Percentiles rank a stretch among this genome's conserved stretches.
These are phyloP conservation scores for Cetradonia linearis DNA, from an alignment of 495 filamentous ascomycete genomes.

Conservation along the genomic window DNA sequence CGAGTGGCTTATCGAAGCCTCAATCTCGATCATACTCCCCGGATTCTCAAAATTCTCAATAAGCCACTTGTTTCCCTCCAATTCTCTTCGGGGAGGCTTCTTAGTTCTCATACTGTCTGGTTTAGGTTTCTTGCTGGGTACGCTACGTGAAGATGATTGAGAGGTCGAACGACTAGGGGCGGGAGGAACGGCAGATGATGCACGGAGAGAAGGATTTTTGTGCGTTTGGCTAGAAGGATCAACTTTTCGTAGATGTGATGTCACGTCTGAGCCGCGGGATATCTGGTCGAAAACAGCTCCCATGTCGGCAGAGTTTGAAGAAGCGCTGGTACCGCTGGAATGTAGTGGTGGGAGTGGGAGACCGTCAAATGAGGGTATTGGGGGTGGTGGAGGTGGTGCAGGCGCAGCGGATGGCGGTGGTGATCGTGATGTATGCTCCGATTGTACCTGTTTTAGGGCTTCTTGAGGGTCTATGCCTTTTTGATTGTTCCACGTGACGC, in stretches of 20 bases:
- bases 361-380: conserved; percentile 46
- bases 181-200: conserved; percentile 56
- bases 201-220: conserved; percentile 89
- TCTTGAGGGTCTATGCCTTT: conserved; percentile 64
- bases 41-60: conserved; percentile 88
- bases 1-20: conserved; percentile 72
- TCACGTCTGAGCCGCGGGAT: conserved; percentile 79
- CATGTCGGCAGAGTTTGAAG: conserved; percentile 45
- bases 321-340: conserved; percentile 30
- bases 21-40: conserved; percentile 58
- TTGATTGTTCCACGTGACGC: conserved; percentile 79
- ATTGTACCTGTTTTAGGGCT: conserved; percentile 51
- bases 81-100: conserved; percentile 82
- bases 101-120: conserved; percentile 88
- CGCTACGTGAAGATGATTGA: conserved; percentile 38
- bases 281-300: conserved; percentile 80
- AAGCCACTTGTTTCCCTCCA: conserved; percentile 93
- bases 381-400: conserved; percentile 49
- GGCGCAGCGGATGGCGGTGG: conserved; percentile 32
- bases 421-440: conserved; percentile 31
- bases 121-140: conserved; percentile 88
- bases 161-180: conserved; percentile 43
- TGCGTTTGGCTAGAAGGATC: conserved; percentile 94
- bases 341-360: conserved; percentile 73
- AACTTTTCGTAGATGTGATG: conserved; percentile 79